Base-by-base conservation (phyloP, 2,329 filamentous ascomycete species). In the Alternaria arborescens region DNA sequence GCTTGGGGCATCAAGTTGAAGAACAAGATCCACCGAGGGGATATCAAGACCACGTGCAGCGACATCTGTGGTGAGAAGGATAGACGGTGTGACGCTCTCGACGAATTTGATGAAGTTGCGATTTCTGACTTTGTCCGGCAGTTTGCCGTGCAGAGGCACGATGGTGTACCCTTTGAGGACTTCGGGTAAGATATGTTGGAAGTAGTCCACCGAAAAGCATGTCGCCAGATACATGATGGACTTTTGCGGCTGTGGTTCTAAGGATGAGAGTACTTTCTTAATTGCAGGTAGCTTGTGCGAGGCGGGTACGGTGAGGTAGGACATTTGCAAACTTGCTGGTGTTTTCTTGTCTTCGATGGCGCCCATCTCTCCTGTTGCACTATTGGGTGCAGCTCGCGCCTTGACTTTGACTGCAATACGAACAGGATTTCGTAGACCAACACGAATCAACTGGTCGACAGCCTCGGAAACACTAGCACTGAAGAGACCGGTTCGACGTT, bases 401-500 rank as follows among this genome's bases (percentile, higher is more conserved):
- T 94, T 95, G 54, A 99, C 95, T 71, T 94, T 95, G 52, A 98
- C 95, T 11, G 92, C 90, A 62, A 99, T 93, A 74, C 96, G 96
- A 71, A 97, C 94, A 0, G 95, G 95, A 78, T 99, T 98, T 38
- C 95, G 87, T 66, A 98, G 82, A 20, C 95, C 95, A 8, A 97
- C 93, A 36, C 94, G 87, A 53, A 99, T 93, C 55, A 99, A 91
- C 75, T 97, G 92, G 64, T 94, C 90, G 1, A 99, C 92, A 2
- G 95, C 95, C 75, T 98, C 95, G 70, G 91, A 95, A n/a, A 99
- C 91, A 71, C 91, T 96, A 12, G 95, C 95, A 73, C 93, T 97
- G 80, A 98, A 99, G 0, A 99, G 82, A 0, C 95, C 95, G 0
- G 95, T 99, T 50, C 95, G 87, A 52, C 95, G 86, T 77, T 99